Conservation (phyloP, 805 yeast species). For the Sugiyamaella mastotermitis region DNA sequence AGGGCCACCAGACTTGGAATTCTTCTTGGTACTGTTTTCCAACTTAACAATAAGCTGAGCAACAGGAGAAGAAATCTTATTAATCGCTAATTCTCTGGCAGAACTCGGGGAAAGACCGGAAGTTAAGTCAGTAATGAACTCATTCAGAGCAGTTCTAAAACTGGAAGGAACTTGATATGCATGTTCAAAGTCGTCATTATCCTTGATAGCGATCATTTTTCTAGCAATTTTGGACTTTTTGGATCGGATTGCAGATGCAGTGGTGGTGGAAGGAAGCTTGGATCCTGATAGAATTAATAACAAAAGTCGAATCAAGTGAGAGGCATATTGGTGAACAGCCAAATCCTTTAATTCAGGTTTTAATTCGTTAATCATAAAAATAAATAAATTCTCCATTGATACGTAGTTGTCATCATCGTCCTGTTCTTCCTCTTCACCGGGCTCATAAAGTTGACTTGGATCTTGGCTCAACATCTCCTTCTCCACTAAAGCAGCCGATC, state of each 20-base stretch:
- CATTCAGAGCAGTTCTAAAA: slow-evolving; percentile 55
- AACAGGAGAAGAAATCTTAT: slow-evolving; percentile 83
- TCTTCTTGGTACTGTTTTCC: slow-evolving; percentile 49
- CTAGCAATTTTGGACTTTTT: slow-evolving; percentile 80
- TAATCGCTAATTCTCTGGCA: slow-evolving; percentile 69
- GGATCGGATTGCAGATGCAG: slow-evolving; percentile 65
- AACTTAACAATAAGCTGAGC: slow-evolving; percentile 69
- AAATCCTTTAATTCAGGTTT: slow-evolving; percentile 52
- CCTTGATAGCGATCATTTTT: slow-evolving; percentile 85
- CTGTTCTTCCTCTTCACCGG: slow-evolving; percentile 2
- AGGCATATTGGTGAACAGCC: slow-evolving; percentile 73
- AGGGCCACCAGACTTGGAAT: slow-evolving; percentile 2
- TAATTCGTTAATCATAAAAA: slow-evolving; percentile 60
- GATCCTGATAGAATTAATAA: slow-evolving; percentile 71
- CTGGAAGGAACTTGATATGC: slow-evolving; percentile 65
- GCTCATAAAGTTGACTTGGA: slow-evolving; percentile 3
- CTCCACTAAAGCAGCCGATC: slow-evolving; percentile 69
- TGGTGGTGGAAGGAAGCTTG: slow-evolving; percentile 67
- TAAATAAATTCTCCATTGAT: slow-evolving; percentile 61
- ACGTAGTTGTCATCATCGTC: slow-evolving; percentile 36
- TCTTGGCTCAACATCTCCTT: slow-evolving; percentile 52
- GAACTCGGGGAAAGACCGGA: slow-evolving; percentile 30
- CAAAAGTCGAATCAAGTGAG: slow-evolving; percentile 76
- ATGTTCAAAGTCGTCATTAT: slow-evolving; percentile 62
- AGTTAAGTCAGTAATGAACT: slow-evolving; percentile 39